A percentile compares a stretch with the other conserved stretches of the same genome.
Conservation (phyloP, 768 basidiomycete species). For the button mushroom (Agaricus bisporus) region DNA sequence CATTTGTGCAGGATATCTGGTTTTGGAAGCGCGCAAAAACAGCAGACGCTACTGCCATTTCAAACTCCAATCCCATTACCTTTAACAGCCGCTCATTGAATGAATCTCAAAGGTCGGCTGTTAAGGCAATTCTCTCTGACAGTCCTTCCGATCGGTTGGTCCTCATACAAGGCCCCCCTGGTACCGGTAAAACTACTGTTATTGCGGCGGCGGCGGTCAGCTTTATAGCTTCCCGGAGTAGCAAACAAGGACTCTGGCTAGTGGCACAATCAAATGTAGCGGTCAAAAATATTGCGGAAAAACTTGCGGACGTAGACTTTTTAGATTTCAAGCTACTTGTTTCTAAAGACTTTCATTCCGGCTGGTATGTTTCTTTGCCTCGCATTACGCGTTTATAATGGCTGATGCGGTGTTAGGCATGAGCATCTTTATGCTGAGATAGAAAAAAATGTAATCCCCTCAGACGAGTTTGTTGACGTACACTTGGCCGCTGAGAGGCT, state of each 20-base stretch:
- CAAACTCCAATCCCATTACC: not conserved
- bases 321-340: conserved; percentile 55
- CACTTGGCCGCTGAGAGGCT: conserved; percentile 18
- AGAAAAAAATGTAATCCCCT: conserved; percentile 40
- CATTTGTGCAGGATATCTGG: conserved; percentile 31
- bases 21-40: conserved; percentile 13
- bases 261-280: conserved; percentile 74
- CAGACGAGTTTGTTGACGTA: conserved; percentile 24
- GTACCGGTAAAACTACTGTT: conserved; percentile 61
- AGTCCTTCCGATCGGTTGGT: conserved; percentile 21
- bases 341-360: conserved; percentile 57
- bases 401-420: conserved; percentile 44
- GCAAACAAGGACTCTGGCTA: conserved; percentile 50
- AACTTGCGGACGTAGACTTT: conserved; percentile 42
- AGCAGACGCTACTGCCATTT: too few relatives aligned
- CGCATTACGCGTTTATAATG: not conserved
- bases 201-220: conserved; percentile 44
- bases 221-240: conserved; percentile 22
- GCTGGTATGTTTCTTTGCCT: conserved; percentile 39
- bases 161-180: conserved; percentile 51
- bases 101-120: conserved; percentile 28
- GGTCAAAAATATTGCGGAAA: conserved; percentile 78
- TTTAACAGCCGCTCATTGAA: conserved; percentile 23
- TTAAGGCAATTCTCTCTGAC: conserved; percentile 28
- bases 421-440: conserved; percentile 62